phyloP scores from a whole-genome alignment of 495 filamentous ascomycete genomes.

The Neurospora sp. region DNA sequence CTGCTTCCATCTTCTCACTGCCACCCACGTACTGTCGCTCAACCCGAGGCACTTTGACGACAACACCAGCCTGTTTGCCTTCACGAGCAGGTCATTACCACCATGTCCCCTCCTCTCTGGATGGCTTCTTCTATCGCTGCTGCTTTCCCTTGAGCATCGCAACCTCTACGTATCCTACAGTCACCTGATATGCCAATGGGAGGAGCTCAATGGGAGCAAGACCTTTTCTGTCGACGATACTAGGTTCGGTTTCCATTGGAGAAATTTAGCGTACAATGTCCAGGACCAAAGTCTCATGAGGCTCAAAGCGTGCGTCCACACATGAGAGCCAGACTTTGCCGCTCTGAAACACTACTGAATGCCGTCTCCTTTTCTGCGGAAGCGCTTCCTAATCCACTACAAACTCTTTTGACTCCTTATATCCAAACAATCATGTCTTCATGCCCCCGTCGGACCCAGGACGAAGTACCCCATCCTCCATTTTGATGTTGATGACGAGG shows the following conservation, averaged over 20 bases:
- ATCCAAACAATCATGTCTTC: background rate
- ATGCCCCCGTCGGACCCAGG: background rate
- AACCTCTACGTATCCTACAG: background rate
- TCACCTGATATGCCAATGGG: background rate
- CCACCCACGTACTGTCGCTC: background rate
- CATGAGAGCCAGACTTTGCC: background rate
- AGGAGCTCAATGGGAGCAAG: background rate
- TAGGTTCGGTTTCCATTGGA: background rate
- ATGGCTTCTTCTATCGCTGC: background rate
- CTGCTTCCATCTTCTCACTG: background rate
- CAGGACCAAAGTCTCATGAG: background rate
- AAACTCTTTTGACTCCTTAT: background rate
- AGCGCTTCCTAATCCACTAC: background rate
- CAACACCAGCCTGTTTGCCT: background rate
- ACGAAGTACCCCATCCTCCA: background rate
- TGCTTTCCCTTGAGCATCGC: background rate
- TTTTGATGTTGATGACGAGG: background rate
- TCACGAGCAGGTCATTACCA: background rate
- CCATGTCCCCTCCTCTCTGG: background rate
- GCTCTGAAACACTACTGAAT: background rate
- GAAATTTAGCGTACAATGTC: background rate
- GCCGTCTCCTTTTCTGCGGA: background rate
- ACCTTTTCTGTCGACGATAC: background rate
- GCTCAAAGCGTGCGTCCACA: background rate
- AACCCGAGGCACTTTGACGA: background rate